These are phyloP conservation scores for Aureobasidium uvarum DNA, from an alignment of 2,329 filamentous ascomycete species.

Conservation along the genomic window DNA sequence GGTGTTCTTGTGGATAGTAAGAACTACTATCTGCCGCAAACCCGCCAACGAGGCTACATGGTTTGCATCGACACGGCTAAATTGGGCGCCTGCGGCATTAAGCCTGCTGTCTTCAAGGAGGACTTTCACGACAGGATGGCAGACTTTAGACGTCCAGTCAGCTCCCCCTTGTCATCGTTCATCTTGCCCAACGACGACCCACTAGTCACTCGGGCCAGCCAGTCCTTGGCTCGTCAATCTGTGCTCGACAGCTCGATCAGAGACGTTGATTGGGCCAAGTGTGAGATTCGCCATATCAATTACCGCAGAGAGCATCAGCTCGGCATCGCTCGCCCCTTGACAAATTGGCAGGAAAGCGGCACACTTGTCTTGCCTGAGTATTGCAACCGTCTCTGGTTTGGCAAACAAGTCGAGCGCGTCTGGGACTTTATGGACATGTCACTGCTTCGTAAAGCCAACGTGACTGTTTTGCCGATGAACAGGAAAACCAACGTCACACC, in stretches of 20 bases:
- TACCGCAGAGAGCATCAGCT: constrained; percentile 52
- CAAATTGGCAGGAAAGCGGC: constrained; percentile 58
- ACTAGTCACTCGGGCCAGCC: constrained; percentile 52
- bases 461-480: no score
- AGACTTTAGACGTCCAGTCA: constrained; percentile 56
- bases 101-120: background rate
- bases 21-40: constrained; percentile 69
- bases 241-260: constrained; percentile 28
- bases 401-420: constrained; percentile 57
- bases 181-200: constrained; percentile 57
- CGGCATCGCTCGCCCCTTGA: constrained; percentile 58
- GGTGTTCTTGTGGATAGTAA: constrained; percentile 63
- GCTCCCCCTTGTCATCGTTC: constrained; percentile 61
- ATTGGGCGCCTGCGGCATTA: background rate
- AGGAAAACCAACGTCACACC: background rate
- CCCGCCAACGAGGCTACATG: constrained; percentile 46
- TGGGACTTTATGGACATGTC: constrained; percentile 64
- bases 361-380: constrained; percentile 56
- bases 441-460: constrained; percentile 50
- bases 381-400: constrained; percentile 53
- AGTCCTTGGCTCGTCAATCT: constrained; percentile 46
- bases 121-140: constrained; percentile 45
- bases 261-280: constrained; percentile 55
- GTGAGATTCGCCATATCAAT: constrained; percentile 59
- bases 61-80: constrained; percentile 39